Evolutionary conservation across 352 stramenopile species (phyloP), one percentile per base, ranked within the genome.

Genomic region (Pythium guiyangense): DNA sequence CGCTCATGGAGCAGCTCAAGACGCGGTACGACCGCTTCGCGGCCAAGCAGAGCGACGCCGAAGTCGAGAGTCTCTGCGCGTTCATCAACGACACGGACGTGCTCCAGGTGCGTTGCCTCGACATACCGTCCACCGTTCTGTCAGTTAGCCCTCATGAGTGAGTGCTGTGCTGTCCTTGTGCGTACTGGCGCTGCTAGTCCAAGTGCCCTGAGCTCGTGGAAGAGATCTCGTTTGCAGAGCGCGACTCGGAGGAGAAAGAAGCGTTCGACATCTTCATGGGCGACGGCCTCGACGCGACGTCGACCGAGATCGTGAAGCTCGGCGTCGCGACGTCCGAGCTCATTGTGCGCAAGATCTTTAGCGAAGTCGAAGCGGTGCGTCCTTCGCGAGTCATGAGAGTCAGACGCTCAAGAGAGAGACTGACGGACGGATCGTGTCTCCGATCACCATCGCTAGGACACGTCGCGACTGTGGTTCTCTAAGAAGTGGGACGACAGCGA

Each of bases 21-120:
- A 66, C 62, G 20, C 82, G 84, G 0, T 88, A 85, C 55, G 77
- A 92, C 2, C 69, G 44, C 40, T 71, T 92, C 35, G 79, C 70
- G 6, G 56, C 64, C 0, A 69, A 70, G 17, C 50, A 89, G 15
- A 64, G 67, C 4, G 69, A 77, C 22, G 59, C 76, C 12, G 83
- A 92, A 15, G 67, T 88, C 1, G 82, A 94, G 52, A 74, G 64
- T n/a, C 57, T 94, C n/a, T 94, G 82, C 25, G 87, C 80, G 2
- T 94, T 94, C 63, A 86, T 94, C 54, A 94, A 94, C 53, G 84
- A 92, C 45, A 76, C 81, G 3, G 83, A 94, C 49, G 71, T 92
- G 46, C 64, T 94, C 0, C 84, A 94, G 73, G 79, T 86, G 60
- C 15, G 48, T 51, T 34, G 10, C 22, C 22, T 22, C 22, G 22